phyloP scores from a whole-genome alignment of 2,329 filamentous ascomycete genomes.

The Aspergillus versicolor region DNA sequence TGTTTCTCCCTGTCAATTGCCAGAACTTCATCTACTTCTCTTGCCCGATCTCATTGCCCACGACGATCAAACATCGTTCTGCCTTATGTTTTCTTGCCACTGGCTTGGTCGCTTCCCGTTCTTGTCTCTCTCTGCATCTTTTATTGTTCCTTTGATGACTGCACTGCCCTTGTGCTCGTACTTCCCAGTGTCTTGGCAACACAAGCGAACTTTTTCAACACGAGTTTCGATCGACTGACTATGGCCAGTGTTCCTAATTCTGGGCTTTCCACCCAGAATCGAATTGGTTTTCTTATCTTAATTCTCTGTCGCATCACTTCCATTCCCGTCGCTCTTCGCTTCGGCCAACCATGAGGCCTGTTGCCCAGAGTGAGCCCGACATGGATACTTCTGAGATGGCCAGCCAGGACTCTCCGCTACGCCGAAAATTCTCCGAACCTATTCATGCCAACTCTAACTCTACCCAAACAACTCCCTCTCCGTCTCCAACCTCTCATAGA shows the following conservation, averaged over 20 bases:
- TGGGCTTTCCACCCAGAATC: slow-evolving; percentile 1
- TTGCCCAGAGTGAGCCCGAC: slow-evolving; percentile 35
- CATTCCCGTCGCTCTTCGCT: not conserved
- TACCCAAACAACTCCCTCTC: slow-evolving; percentile 35
- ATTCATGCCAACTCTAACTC: slow-evolving; percentile 34
- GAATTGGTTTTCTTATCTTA: slow-evolving; percentile 1
- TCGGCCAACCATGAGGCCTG: slow-evolving; percentile 29
- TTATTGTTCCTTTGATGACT: slow-evolving; percentile 12
- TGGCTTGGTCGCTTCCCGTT: not conserved
- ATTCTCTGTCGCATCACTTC: slow-evolving; percentile 7
- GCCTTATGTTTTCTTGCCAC: not conserved
- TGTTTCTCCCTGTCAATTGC: slow-evolving; percentile 16
- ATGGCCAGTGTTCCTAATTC: slow-evolving; percentile 24
- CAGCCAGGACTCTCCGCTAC: slow-evolving; percentile 37
- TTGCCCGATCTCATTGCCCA: not conserved
- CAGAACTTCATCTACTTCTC: slow-evolving; percentile 23
- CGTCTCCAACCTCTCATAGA: slow-evolving; percentile 25
- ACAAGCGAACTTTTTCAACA: slow-evolving; percentile 33
- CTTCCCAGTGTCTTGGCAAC: slow-evolving; percentile 31
- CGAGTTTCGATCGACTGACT: slow-evolving; percentile 18
- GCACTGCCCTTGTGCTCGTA: slow-evolving; percentile 18
- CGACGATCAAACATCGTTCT: not conserved
- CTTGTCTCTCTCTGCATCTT: slow-evolving; percentile 1
- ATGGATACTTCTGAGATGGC: slow-evolving; percentile 38
- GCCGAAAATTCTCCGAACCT: slow-evolving; percentile 42